These are phyloP conservation scores for Neopestalotiopsis sp. DNA, from an alignment of 2,329 filamentous ascomycete species.

Conservation along the genomic window DNA sequence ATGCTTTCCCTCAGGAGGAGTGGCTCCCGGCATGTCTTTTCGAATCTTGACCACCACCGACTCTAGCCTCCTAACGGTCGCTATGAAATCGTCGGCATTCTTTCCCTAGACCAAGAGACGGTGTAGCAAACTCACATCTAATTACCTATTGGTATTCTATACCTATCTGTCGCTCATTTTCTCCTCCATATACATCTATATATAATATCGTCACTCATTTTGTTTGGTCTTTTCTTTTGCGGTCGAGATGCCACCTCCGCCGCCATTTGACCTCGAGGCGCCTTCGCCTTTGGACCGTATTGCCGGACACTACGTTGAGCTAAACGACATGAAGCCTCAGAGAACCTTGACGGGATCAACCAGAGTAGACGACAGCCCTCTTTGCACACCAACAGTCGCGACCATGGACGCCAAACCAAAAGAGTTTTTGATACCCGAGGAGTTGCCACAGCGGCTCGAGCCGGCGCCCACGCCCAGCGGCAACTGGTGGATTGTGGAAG, in stretches of 20 bases:
- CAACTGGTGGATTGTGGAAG: conserved; percentile 21
- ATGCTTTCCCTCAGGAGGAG: conserved; percentile 1
- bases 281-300: conserved; percentile 13
- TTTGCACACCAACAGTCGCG: neutral
- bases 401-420: neutral
- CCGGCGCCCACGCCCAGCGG: conserved; percentile 5
- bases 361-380: neutral
- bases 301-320: conserved; percentile 16
- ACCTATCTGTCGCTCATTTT: neutral
- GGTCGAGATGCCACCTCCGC: neutral
- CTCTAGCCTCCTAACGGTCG: conserved; percentile 2
- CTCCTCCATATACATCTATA: neutral
- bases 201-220: conserved; percentile 9
- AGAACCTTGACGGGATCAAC: conserved; percentile 2
- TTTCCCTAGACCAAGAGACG: neutral
- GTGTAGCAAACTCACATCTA: neutral
- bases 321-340: conserved; percentile 16
- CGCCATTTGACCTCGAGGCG: conserved; percentile 3
- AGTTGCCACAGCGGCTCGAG: conserved; percentile 10
- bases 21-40: neutral
- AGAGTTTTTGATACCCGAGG: neutral
- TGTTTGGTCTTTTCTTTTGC: conserved; percentile 1
- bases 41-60: neutral
- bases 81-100: conserved; percentile 1
- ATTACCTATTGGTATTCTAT: neutral